These are phyloP conservation scores for Trametes gibbosa DNA, from an alignment of 768 basidiomycete species.

Conservation along the genomic window DNA sequence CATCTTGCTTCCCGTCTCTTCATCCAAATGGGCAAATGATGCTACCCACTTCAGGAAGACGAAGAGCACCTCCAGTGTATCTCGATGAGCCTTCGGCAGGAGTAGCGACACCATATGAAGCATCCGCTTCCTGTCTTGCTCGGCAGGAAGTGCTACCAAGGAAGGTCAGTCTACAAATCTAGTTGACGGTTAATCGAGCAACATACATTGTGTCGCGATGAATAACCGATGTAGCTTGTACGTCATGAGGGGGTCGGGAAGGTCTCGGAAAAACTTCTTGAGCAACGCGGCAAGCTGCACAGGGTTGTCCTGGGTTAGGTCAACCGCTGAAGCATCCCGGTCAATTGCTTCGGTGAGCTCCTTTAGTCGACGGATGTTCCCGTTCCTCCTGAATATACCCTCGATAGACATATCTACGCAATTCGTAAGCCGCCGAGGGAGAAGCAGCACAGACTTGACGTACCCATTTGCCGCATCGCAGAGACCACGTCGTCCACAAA, in stretches of 20 bases:
- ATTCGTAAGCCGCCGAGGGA: background rate
- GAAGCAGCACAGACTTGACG: conserved; percentile 27
- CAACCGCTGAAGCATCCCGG: conserved; percentile 88
- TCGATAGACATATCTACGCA: conserved; percentile 93
- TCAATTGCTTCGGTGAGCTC: conserved; percentile 92
- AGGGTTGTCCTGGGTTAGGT: conserved; percentile 91
- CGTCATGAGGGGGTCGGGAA: conserved; percentile 95
- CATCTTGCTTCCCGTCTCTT: conserved; percentile 62
- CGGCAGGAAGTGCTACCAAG: conserved; percentile 65
- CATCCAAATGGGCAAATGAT: conserved; percentile 85
- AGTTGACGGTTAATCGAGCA: background rate
- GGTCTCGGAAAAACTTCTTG: conserved; percentile 94
- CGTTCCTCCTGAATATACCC: conserved; percentile 98
- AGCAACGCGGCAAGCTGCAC: conserved; percentile 95
- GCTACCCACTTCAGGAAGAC: conserved; percentile 99
- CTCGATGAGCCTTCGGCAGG: conserved; percentile 90
- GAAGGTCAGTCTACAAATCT: conserved; percentile 12
- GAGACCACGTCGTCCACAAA: conserved; percentile 98
- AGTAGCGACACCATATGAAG: conserved; percentile 85
- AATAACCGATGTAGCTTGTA: conserved; percentile 90
- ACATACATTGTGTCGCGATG: conserved; percentile 84
- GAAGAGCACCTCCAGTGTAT: conserved; percentile 96
- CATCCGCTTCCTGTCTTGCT: conserved; percentile 76
- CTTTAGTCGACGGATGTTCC: conserved; percentile 91
- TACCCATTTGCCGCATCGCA: conserved; percentile 99